phyloP scores from a whole-genome alignment of 2,329 filamentous ascomycete genomes.

The Trichophyton equinum region DNA sequence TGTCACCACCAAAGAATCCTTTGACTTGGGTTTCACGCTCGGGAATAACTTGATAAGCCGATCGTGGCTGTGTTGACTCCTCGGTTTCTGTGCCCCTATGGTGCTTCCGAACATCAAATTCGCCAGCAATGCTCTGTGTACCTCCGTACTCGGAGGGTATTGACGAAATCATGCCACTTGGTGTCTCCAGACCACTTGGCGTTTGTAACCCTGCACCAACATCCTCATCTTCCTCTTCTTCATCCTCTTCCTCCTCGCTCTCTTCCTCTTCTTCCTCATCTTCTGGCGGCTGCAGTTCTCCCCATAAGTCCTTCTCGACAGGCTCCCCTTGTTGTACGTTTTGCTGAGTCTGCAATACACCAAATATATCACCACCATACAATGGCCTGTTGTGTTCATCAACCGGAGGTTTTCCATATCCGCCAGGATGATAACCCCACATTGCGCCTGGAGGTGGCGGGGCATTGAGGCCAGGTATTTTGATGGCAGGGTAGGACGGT shows the following conservation, averaged over 20 bases:
- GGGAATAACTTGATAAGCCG: conserved; percentile 78
- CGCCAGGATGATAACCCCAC: conserved; percentile 92
- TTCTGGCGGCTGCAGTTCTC: conserved; percentile 70
- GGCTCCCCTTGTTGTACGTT: conserved; percentile 58
- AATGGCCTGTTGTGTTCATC: conserved; percentile 86
- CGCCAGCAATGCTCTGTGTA: conserved; percentile 65
- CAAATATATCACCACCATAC: conserved; percentile 91
- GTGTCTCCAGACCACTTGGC: conserved; percentile 65
- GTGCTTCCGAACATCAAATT: conserved; percentile 84
- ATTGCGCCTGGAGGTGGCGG: conserved; percentile 76
- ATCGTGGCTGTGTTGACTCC: conserved; percentile 58
- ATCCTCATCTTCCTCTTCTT: conserved; percentile 52
- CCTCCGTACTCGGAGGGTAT: conserved; percentile 68
- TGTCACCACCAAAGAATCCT: conserved; percentile 93
- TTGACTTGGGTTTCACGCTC: conserved; percentile 75
- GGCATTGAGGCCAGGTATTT: conserved; percentile 87
- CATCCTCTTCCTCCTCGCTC: conserved; percentile 59
- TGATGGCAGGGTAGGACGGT: conserved; percentile 87
- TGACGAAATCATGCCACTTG: conserved; percentile 65
- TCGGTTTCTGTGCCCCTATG: conserved; percentile 79
- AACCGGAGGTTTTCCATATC: conserved; percentile 89
- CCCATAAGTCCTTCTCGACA: conserved; percentile 81
- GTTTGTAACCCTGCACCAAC: conserved; percentile 56
- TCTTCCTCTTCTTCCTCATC: conserved; percentile 54
- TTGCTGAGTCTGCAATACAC: conserved; percentile 53